phyloP scores from a whole-genome alignment of 768 basidiomycete genomes.

The Xerocomus brunneocitrinus region DNA sequence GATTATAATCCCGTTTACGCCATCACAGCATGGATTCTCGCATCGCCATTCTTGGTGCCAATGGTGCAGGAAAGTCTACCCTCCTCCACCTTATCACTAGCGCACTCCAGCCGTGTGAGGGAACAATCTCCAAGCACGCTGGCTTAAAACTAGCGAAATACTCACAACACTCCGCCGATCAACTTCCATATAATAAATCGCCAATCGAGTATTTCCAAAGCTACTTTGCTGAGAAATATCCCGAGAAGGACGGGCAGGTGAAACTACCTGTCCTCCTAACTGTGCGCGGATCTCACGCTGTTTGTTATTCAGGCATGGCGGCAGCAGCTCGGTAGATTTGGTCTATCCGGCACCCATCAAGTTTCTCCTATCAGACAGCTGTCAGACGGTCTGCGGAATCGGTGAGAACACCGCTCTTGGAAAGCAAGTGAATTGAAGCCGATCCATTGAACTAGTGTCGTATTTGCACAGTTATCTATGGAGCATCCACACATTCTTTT shows the following conservation, averaged over 20 bases:
- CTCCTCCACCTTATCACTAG: conserved; percentile 88
- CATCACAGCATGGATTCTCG: conserved; percentile 81
- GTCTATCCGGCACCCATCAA: conserved; percentile 91
- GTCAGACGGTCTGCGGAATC: conserved; percentile 94
- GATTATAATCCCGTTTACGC: conserved; percentile 3
- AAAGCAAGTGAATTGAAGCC: conserved; percentile 5
- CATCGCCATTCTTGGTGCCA: conserved; percentile 93
- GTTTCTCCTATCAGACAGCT: conserved; percentile 90
- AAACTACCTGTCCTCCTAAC: conserved; percentile 10
- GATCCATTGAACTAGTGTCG: conserved; percentile 54
- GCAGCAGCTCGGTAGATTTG: conserved; percentile 91
- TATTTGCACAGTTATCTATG: conserved; percentile 95
- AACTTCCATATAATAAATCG: conserved; percentile 87
- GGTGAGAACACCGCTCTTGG: conserved; percentile 41
- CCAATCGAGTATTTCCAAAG: conserved; percentile 93
- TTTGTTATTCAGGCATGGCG: conserved; percentile 71
- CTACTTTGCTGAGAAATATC: conserved; percentile 76
- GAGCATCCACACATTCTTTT: conserved; percentile 95
- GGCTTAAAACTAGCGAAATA: conserved; percentile 95
- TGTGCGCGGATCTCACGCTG: conserved; percentile 9
- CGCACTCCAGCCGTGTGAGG: conserved; percentile 71
- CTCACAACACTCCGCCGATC: conserved; percentile 97
- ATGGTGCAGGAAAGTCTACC: conserved; percentile 93
- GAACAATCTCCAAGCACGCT: conserved; percentile 86
- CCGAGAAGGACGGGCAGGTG: conserved; percentile 85